A percentile compares a stretch with the other conserved stretches of the same genome.
Evolutionary conservation across 768 basidiomycete species (phyloP).

Genomic region (Butyriboletus loyo): DNA sequence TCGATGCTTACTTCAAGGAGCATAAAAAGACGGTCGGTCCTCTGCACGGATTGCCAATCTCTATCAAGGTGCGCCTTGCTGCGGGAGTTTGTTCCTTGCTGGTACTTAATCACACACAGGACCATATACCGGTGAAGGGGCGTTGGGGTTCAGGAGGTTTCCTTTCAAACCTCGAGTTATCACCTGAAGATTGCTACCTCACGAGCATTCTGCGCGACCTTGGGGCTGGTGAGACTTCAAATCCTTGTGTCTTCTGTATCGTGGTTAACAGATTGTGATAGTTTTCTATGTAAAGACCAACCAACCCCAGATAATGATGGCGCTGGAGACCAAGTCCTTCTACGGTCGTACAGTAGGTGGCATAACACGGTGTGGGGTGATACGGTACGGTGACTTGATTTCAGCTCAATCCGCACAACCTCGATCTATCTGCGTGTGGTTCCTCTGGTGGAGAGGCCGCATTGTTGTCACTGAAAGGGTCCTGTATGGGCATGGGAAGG

Average conservation of each 20-base stretch:
- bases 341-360: conserved; percentile 29
- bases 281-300: conserved; percentile 46
- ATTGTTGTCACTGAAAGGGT: conserved; percentile 44
- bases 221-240: conserved; percentile 37
- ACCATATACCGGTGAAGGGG: conserved; percentile 41
- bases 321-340: conserved; percentile 34
- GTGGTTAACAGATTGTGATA: conserved; percentile 8
- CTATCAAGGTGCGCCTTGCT: conserved; percentile 34
- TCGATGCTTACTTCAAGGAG: conserved; percentile 37
- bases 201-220: conserved; percentile 37
- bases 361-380: background rate
- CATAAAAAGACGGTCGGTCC: conserved; percentile 43
- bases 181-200: conserved; percentile 28
- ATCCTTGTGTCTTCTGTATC: background rate
- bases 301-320: conserved; percentile 42
- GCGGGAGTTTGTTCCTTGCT: background rate
- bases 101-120: conserved; percentile 22
- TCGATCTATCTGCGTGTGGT: conserved; percentile 44
- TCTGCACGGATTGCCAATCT: conserved; percentile 41
- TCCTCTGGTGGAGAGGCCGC: conserved; percentile 54
- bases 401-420: conserved; percentile 46
- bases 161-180: conserved; percentile 23
- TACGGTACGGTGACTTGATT: background rate
- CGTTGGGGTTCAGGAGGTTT: conserved; percentile 38
- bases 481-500: conserved; percentile 45